Evolutionary conservation across 352 stramenopile species (phyloP).

Genomic region (Phytophthora colocasiae): DNA sequence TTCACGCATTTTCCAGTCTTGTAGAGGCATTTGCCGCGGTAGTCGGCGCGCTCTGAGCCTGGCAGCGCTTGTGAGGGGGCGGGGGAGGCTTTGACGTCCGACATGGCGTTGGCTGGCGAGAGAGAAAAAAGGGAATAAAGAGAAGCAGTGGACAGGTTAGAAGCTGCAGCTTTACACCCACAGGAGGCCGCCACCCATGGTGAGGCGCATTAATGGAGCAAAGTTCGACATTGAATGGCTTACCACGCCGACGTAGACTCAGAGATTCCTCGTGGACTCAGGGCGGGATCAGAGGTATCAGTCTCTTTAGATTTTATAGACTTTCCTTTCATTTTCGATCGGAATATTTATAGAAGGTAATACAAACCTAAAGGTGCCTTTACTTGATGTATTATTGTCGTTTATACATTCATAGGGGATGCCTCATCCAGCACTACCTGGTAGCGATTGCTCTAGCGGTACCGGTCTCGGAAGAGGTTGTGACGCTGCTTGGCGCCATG

Average conservation of each 20-base stretch:
- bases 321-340: too few relatives aligned
- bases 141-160: conserved; percentile 18
- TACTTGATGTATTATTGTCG: too few relatives aligned
- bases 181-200: conserved; percentile 17
- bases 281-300: too few relatives aligned
- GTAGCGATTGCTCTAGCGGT: conserved; percentile 50
- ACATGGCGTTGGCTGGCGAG: conserved; percentile 24
- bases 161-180: conserved; percentile 7
- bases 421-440: too few relatives aligned
- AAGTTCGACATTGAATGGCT: not conserved
- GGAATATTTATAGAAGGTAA: too few relatives aligned
- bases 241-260: conserved; percentile 16
- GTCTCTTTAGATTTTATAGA: too few relatives aligned
- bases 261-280: conserved; percentile 1
- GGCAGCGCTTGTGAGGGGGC: conserved; percentile 14
- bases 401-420: not conserved
- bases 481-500: conserved; percentile 86
- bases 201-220: conserved; percentile 2
- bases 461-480: conserved; percentile 88
- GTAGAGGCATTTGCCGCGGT: conserved; percentile 85
- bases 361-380: too few relatives aligned
- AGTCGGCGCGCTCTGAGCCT: conserved; percentile 46
- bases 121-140: conserved; percentile 4
- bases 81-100: conserved; percentile 18
- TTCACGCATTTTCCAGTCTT: conserved; percentile 90